Evolutionary conservation across 331 rosid genomes (phyloP).

Genomic region (Acacia pycnantha): DNA sequence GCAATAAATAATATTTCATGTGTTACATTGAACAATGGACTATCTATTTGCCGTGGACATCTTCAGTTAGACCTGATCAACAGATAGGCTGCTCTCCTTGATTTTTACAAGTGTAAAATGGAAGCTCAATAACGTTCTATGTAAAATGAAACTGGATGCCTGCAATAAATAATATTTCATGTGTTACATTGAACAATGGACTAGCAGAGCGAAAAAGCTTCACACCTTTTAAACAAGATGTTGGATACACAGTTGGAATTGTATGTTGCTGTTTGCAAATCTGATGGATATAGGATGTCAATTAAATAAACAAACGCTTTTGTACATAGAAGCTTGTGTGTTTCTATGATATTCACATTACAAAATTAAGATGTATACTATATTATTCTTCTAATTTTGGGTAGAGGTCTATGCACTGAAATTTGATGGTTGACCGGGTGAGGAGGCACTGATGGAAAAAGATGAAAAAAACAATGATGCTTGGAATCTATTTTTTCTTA

Average conservation of each 20-base stretch:
- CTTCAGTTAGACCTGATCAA: not conserved
- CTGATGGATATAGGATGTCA: not conserved
- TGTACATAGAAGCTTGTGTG: not conserved
- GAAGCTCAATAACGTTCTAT: not conserved
- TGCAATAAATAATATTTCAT: not conserved
- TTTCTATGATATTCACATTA: not conserved
- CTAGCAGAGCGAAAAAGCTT: not conserved
- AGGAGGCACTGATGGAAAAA: not conserved
- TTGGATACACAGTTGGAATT: not conserved
- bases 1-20: not conserved
- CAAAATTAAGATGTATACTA: slow-evolving; percentile 4
- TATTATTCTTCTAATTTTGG: slow-evolving; percentile 4
- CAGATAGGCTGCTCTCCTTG: not conserved
- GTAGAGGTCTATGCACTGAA: not conserved
- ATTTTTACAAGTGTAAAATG: not conserved
- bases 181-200: not conserved
- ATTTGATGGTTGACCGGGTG: not conserved
- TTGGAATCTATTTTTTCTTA: not conserved
- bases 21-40: not conserved
- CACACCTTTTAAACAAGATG: not conserved
- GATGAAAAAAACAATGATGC: not conserved
- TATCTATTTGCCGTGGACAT: not conserved
- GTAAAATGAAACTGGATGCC: not conserved
- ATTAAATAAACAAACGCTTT: not conserved
- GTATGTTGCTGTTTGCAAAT: not conserved